These are phyloP conservation scores for Saitozyma sp. DNA, from an alignment of 768 basidiomycete genomes.

Conservation along the genomic window DNA sequence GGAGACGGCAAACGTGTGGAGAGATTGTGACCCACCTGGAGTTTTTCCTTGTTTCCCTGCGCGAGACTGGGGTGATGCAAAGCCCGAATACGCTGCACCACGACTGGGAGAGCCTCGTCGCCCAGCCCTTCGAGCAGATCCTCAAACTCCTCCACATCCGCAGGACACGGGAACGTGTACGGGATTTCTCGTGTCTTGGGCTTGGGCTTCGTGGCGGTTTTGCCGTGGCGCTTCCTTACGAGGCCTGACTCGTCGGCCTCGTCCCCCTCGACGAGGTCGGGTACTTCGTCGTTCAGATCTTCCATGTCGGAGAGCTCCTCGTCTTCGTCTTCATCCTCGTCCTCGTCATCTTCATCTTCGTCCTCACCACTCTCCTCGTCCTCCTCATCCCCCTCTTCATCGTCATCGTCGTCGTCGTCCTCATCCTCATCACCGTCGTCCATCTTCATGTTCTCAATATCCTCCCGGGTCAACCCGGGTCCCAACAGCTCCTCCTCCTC, in stretches of 20 bases:
- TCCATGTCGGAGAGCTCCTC: conserved; percentile 48
- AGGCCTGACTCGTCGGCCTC: conserved; percentile 57
- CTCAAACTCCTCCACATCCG: conserved; percentile 84
- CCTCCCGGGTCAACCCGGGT: conserved; percentile 36
- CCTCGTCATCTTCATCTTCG: conserved; percentile 55
- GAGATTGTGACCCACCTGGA: conserved; percentile 65
- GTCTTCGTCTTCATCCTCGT: conserved; percentile 51
- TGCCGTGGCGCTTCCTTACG: conserved; percentile 29
- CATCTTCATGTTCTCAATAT: conserved; percentile 56
- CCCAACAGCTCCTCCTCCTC: conserved; percentile 40
- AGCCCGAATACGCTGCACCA: conserved; percentile 85
- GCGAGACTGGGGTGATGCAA: conserved; percentile 90
- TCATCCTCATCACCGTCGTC: conserved; percentile 53
- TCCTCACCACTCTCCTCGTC: conserved; percentile 49
- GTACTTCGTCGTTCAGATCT: conserved; percentile 26
- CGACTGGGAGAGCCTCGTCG: conserved; percentile 71
- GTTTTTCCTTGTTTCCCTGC: conserved; percentile 84
- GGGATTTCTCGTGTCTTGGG: conserved; percentile 66
- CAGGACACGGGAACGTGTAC: conserved; percentile 87
- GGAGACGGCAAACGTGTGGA: too few species aligned
- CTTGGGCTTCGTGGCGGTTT: conserved; percentile 21
- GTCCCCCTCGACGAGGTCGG: conserved; percentile 7
- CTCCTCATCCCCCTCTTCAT: conserved; percentile 49
- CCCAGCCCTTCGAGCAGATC: conserved; percentile 70
- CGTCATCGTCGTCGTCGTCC: conserved; percentile 21